These are phyloP conservation scores for Pezicula rhizophila DNA, from an alignment of 2,329 filamentous ascomycete genomes.

Conservation along the genomic window DNA sequence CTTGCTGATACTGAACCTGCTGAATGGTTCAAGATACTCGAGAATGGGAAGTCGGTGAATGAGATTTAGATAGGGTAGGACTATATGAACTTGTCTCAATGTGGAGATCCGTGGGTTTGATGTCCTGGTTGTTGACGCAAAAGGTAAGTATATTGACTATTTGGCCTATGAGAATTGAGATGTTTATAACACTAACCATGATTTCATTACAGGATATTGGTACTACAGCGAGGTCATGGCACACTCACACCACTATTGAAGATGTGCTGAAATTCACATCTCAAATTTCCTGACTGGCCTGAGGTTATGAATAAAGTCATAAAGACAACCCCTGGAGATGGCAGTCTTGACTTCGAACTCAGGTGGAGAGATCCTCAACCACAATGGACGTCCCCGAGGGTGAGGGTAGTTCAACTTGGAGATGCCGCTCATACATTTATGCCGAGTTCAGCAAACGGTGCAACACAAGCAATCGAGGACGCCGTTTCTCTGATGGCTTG, in stretches of 20 bases:
- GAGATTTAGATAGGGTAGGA: too few relatives aligned
- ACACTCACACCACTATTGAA: neutral
- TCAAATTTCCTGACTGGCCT: neutral
- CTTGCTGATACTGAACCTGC: too few relatives aligned
- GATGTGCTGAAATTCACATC: neutral
- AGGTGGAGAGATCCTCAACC: constrained; percentile 16
- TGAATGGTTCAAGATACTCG: too few relatives aligned
- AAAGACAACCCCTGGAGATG: neutral
- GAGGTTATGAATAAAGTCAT: neutral
- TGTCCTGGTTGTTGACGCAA: too few relatives aligned
- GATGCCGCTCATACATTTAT: constrained; percentile 31
- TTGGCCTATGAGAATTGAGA: too few relatives aligned
- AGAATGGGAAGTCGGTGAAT: too few relatives aligned
- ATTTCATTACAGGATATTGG: neutral
- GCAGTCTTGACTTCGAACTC: constrained; percentile 16
- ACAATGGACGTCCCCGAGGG: constrained; percentile 23
- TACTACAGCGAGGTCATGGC: neutral
- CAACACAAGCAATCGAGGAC: constrained; percentile 30
- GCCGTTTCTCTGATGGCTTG: constrained; percentile 27
- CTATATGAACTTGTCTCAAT: too few relatives aligned
- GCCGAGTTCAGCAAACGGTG: constrained; percentile 29
- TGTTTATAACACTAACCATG: too few relatives aligned
- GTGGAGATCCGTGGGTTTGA: too few relatives aligned
- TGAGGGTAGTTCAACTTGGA: constrained; percentile 28
- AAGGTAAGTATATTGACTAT: too few relatives aligned